Evolutionary conservation across 2,329 filamentous ascomycete genomes (phyloP).

Genomic region (Ceratocystis variospora): DNA sequence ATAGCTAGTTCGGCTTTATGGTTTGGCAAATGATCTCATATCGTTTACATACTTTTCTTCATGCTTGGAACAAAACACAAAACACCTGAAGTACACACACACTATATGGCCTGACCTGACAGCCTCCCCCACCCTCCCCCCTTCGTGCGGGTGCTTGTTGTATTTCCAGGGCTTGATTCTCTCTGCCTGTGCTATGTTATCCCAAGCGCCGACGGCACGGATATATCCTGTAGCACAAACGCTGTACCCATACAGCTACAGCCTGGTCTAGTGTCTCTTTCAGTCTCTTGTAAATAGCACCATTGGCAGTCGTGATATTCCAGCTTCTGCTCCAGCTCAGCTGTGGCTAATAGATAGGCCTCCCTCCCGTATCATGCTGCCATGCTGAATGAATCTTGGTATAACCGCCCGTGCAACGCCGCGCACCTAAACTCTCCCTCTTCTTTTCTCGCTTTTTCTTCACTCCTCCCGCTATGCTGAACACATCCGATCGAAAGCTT

Average conservation of each 20-base stretch:
- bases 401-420: background rate
- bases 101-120: background rate
- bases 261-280: too few relatives aligned
- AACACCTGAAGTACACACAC: too few relatives aligned
- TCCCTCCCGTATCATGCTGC: background rate
- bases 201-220: too few relatives aligned
- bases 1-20: background rate
- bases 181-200: too few relatives aligned
- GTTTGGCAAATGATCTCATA: background rate
- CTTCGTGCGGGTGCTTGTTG: too few relatives aligned
- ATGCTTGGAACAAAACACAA: background rate
- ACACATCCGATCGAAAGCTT: background rate
- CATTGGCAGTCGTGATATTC: too few relatives aligned
- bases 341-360: too few relatives aligned
- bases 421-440: background rate
- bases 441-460: background rate
- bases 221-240: too few relatives aligned
- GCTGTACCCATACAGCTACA: too few relatives aligned
- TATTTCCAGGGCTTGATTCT: too few relatives aligned
- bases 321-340: too few relatives aligned
- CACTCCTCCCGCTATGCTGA: background rate
- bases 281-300: too few relatives aligned
- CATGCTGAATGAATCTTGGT: background rate
- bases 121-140: background rate
- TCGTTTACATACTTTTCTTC: background rate